These are phyloP conservation scores for Penicillium sp. DNA, from an alignment of 2,329 filamentous ascomycete species.

Conservation along the genomic window DNA sequence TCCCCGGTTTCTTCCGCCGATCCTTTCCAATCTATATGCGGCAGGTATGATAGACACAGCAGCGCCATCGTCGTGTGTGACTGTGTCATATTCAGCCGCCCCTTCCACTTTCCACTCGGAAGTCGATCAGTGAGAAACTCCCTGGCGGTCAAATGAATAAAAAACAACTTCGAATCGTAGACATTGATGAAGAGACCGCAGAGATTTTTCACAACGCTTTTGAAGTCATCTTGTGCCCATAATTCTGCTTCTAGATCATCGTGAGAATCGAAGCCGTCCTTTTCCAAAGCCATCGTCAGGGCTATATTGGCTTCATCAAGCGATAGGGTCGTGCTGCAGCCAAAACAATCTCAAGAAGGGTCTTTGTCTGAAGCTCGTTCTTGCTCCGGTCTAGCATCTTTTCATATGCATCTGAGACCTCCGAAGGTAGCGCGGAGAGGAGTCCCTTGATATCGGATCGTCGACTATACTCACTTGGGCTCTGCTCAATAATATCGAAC, in stretches of 20 bases:
- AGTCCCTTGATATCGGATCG: neutral
- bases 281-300: neutral
- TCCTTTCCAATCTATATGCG: neutral
- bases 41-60: neutral
- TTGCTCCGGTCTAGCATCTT: neutral
- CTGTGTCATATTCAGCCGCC: neutral
- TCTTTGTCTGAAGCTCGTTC: neutral
- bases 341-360: neutral
- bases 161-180: neutral
- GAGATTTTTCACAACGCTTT: neutral
- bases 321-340: neutral
- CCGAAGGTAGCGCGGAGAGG: neutral
- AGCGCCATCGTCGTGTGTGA: neutral
- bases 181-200: neutral
- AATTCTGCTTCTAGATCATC: neutral
- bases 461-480: neutral
- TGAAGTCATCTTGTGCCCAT: neutral
- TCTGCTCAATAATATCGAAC: neutral
- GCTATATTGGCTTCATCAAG: neutral
- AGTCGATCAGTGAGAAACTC: neutral
- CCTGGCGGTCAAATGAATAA: neutral
- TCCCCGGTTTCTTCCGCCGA: neutral
- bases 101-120: neutral
- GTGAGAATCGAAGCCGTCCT: neutral
- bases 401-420: neutral